A percentile compares a stretch with the other conserved stretches of the same genome.
Conservation (phyloP, 257 asterid genomes). For the Paraleonurus japonicus region DNA sequence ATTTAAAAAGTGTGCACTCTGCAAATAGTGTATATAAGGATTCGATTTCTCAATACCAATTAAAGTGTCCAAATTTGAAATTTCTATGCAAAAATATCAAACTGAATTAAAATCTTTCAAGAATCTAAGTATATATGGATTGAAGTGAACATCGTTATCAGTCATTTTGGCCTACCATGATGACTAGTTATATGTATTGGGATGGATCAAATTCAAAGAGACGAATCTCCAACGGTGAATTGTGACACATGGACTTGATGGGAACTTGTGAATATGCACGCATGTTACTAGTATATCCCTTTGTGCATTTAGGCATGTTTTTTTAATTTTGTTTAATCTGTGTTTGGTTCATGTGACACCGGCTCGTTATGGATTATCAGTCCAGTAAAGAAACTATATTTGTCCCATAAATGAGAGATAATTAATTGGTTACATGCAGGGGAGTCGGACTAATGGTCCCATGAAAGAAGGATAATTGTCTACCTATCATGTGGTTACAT, state of each 20-base stretch:
- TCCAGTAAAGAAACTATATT: too few relatives aligned
- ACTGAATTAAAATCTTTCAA: constrained; percentile 14
- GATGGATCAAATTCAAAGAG: constrained; percentile 1
- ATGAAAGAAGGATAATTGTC: too few relatives aligned
- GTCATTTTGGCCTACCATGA: constrained; percentile 20
- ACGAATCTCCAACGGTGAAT: constrained; percentile 24
- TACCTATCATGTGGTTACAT: too few relatives aligned
- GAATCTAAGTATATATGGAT: constrained; percentile 13
- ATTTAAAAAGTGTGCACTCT: too few relatives aligned
- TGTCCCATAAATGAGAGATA: too few relatives aligned
- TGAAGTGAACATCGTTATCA: constrained; percentile 7
- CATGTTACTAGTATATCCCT: background rate
- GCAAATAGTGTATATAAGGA: too few relatives aligned
- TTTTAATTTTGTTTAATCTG: too few relatives aligned
- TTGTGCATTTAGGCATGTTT: constrained; percentile 15
- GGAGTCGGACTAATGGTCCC: too few relatives aligned
- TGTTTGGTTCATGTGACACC: too few relatives aligned
- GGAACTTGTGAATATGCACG: background rate
- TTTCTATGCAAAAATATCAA: constrained; percentile 12
- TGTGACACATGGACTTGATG: constrained; percentile 14
- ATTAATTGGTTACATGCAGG: too few relatives aligned
- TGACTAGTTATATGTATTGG: background rate
- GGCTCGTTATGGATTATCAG: too few relatives aligned
- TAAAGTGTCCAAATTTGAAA: background rate
- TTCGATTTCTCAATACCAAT: too few relatives aligned